Conservation (phyloP, 2,329 filamentous ascomycete genomes). For the Sordariomycetes sp. region DNA sequence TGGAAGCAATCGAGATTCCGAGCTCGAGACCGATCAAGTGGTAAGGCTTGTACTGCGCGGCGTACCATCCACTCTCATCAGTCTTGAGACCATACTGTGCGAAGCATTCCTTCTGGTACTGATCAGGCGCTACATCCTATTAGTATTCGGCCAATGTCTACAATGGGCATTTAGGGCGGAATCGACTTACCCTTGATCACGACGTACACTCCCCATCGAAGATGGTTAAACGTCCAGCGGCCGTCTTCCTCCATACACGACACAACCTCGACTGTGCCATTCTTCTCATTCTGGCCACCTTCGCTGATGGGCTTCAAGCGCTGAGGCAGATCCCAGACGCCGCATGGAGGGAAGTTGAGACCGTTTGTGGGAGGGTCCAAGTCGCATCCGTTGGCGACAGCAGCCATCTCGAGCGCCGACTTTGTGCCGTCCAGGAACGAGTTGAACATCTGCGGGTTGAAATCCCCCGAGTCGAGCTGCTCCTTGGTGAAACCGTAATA, state of each 20-base stretch:
- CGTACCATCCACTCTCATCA: conserved; percentile 26
- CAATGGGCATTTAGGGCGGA: no score
- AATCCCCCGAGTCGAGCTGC: conserved; percentile 28
- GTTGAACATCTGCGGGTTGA: conserved; percentile 40
- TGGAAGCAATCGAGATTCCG: conserved; percentile 30
- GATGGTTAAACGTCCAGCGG: conserved; percentile 27
- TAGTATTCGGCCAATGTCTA: no score
- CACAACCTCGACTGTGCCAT: conserved; percentile 33
- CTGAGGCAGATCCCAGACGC: conserved; percentile 28
- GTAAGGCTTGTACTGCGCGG: conserved; percentile 35
- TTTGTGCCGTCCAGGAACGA: conserved; percentile 39
- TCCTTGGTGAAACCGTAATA: conserved; percentile 35
- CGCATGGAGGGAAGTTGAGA: conserved; percentile 32
- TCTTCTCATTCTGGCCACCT: conserved; percentile 28
- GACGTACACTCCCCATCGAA: conserved; percentile 33
- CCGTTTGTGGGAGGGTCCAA: conserved; percentile 28
- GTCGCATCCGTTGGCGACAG: conserved; percentile 34
- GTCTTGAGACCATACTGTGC: conserved; percentile 34
- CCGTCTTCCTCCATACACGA: conserved; percentile 32
- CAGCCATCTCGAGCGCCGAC: conserved; percentile 35
- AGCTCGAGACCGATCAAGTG: conserved; percentile 37
- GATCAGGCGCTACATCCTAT: conserved; percentile 22
- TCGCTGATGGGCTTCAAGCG: conserved; percentile 28
- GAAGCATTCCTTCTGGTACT: conserved; percentile 32
- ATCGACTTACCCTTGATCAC: conserved; percentile 24